Evolutionary conservation across 164 flowering plant genomes (phyloP).

Genomic region (Taxillus chinensis): DNA sequence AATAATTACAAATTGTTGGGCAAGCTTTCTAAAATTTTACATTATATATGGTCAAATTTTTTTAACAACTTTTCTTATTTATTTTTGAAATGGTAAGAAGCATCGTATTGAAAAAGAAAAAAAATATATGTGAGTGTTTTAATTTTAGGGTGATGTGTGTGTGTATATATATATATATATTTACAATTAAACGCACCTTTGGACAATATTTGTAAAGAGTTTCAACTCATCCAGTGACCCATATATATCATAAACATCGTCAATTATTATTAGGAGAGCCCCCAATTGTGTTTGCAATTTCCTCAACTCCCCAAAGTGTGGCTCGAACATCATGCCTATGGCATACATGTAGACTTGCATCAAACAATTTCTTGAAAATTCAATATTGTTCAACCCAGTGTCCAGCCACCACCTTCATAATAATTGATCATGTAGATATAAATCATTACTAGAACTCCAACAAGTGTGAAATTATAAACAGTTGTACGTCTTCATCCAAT

Average conservation of each 20-base stretch:
- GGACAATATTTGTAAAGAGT: constrained; percentile 19
- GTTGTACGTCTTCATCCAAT: too few relatives aligned
- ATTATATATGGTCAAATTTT: too few relatives aligned
- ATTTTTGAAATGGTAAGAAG: too few relatives aligned
- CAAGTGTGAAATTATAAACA: too few relatives aligned
- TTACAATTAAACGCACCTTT: constrained; percentile 15
- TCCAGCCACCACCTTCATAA: constrained; percentile 27
- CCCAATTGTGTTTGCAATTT: constrained; percentile 5
- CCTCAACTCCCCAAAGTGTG: constrained; percentile 15
- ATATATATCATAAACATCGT: constrained; percentile 35
- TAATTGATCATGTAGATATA: too few relatives aligned
- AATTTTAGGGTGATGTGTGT: too few relatives aligned
- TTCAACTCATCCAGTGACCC: constrained; percentile 29
- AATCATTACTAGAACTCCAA: too few relatives aligned
- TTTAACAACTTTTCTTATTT: too few relatives aligned
- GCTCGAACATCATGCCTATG: constrained; percentile 14
- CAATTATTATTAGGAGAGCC: constrained; percentile 15
- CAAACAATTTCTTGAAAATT: constrained; percentile 26
- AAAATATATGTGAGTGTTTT: too few relatives aligned
- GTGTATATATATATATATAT: neutral
- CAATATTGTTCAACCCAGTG: constrained; percentile 11
- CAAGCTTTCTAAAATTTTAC: too few relatives aligned
- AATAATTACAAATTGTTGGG: too few relatives aligned
- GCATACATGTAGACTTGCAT: constrained; percentile 22
- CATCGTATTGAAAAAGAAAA: too few relatives aligned